Conservation (phyloP, 371 early-diverging fungal species). For the Mortierella sp. region DNA sequence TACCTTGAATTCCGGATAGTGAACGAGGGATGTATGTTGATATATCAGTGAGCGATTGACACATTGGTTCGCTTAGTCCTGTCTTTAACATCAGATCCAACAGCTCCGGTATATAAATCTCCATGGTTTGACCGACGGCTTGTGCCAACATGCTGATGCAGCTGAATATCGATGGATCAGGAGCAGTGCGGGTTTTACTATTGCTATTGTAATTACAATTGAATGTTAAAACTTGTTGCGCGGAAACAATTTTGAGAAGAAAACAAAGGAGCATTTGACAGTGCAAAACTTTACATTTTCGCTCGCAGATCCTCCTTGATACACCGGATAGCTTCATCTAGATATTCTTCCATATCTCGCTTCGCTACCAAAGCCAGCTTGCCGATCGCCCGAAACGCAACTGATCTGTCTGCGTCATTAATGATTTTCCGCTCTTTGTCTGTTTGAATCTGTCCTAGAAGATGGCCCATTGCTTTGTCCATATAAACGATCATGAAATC, state of each 20-base stretch:
- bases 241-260: not conserved
- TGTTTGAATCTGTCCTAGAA: slow-evolving; percentile 79
- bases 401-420: slow-evolving; percentile 29
- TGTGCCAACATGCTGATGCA: slow-evolving; percentile 91
- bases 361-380: slow-evolving; percentile 88
- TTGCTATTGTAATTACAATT: not conserved
- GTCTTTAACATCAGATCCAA: slow-evolving; percentile 92
- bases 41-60: slow-evolving; percentile 84
- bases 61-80: slow-evolving; percentile 88
- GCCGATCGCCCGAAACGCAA: slow-evolving; percentile 90
- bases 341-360: slow-evolving; percentile 80
- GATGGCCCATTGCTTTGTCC: slow-evolving; percentile 78
- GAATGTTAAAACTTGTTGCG: not conserved
- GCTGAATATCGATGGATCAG: slow-evolving; percentile 81
- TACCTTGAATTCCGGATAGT: slow-evolving; percentile 81
- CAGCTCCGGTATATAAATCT: slow-evolving; percentile 85
- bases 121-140: slow-evolving; percentile 90
- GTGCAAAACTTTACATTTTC: slow-evolving; percentile 34
- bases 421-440: slow-evolving; percentile 74
- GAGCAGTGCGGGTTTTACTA: slow-evolving; percentile 66
- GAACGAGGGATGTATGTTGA: slow-evolving; percentile 85
- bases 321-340: slow-evolving; percentile 77
- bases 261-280: not conserved
- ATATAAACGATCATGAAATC: slow-evolving; percentile 84
- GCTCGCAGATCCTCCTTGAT: slow-evolving; percentile 79